Percentiles rank a stretch among this genome's conserved stretches.
Conservation (phyloP, 495 filamentous ascomycete genomes). For the Penicillium bovifimosum region DNA sequence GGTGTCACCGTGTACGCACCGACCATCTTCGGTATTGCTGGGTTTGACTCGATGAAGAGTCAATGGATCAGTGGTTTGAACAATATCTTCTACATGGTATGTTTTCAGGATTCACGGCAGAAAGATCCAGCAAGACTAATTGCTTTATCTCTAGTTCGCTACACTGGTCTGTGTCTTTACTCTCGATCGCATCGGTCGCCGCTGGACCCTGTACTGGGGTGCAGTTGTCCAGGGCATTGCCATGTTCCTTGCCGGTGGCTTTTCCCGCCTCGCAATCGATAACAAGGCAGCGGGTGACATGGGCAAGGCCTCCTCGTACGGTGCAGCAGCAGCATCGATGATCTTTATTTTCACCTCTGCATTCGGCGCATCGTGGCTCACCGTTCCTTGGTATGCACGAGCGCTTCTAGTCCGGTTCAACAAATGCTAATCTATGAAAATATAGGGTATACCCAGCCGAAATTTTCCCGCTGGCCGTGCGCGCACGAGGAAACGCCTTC, state of each 20-base stretch:
- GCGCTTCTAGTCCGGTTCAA: no score
- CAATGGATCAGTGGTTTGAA: slow-evolving; percentile 68
- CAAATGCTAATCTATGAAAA: not conserved
- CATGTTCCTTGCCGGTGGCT: slow-evolving; percentile 54
- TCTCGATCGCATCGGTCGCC: slow-evolving; percentile 61
- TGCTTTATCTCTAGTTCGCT: slow-evolving; percentile 34
- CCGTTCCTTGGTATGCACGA: slow-evolving; percentile 49
- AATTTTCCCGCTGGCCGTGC: slow-evolving; percentile 64
- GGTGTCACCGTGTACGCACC: slow-evolving; percentile 64
- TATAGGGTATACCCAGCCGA: slow-evolving; percentile 59
- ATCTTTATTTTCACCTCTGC: slow-evolving; percentile 65
- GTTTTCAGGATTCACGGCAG: not conserved
- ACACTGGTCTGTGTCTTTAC: slow-evolving; percentile 64
- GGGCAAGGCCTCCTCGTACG: slow-evolving; percentile 47
- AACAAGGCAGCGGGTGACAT: slow-evolving; percentile 40
- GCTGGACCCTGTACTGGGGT: slow-evolving; percentile 66
- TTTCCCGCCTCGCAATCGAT: slow-evolving; percentile 48
- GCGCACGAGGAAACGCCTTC: slow-evolving; percentile 69
- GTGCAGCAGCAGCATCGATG: slow-evolving; percentile 59
- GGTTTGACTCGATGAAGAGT: slow-evolving; percentile 52
- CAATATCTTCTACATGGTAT: slow-evolving; percentile 57
- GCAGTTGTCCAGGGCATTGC: slow-evolving; percentile 57
- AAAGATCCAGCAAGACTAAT: not conserved
- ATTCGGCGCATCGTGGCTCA: slow-evolving; percentile 69
- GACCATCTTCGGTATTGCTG: slow-evolving; percentile 63